Evolutionary conservation across 352 stramenopile genomes (phyloP), one percentile per base, ranked within the genome.

Genomic region (Pythium volutum): DNA sequence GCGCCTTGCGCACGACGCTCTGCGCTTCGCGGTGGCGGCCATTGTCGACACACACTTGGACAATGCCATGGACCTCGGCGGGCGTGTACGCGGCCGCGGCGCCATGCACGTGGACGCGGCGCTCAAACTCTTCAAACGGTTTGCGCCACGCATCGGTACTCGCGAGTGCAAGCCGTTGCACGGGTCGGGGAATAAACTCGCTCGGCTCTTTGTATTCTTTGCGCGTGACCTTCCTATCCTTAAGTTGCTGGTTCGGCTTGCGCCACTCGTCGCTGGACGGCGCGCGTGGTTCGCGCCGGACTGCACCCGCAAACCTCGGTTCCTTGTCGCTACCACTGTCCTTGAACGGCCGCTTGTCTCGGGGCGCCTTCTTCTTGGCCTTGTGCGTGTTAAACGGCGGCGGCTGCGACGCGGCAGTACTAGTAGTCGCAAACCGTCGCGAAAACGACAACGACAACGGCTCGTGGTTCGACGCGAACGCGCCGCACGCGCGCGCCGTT

Each of bases 1-100:
- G 65, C 8, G 67, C 71, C 41, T 62, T 69, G 18, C 52, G 49
- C n/a, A 89, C 57, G 0, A 74, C 74, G 51, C 76, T 73, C 51
- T 83, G 43, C 1, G 82, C 82, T 56, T 89, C 82, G 18, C 76
- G 82, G 27, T 75, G 62, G 22, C 80, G 75, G 22, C 75, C 75
- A 20, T 73, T 74, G 10, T 67, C 54, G 0, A 71, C 75, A 34
- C 82, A 92, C 1, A 73, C 56, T 29, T 64, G 59, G 16, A 89
- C 65, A 23, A 82, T 50, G 0, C 33, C 49, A 18, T 65, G 58
- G 3, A 87, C 64, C 11, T 80, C 72, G 7, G 5, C 12, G 3
- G 59, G 41, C 15, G 69, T 41, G 27, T 61, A 8, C 1, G 18
- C 31, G 33, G 71, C 34, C 22, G 56, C 54, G 53, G 29, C 16